Base-by-base conservation (phyloP, 1,284 basidiomycete species). In the Vanrija pseudolonga region DNA sequence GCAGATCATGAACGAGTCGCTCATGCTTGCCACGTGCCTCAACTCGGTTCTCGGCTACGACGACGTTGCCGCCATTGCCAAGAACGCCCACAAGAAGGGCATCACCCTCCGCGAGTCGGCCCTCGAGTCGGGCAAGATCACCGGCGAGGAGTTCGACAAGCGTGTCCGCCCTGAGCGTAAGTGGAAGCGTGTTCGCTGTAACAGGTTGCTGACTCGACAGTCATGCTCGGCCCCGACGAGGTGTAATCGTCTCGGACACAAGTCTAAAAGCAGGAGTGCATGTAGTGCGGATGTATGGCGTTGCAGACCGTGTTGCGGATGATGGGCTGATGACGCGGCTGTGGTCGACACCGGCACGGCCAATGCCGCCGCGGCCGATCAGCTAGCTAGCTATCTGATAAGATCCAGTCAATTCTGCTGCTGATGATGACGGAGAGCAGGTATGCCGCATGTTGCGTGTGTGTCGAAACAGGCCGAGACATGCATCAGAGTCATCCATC, bases 61-160 rank as follows among this genome's bases (percentile, higher is more conserved):
- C 23, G 28, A 28, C 38, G 95, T 98, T 43, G 96, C 96, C 49
- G 94, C 91, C 77, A 93, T 90, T 64, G 96, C 96, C 40, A 99
- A 99, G 84, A 98, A 98, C 78, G 96, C 96, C 15, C 96, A 98
- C 83, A 93, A 89, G 77, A 93, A 98, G 78, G 96, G 94, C 22
- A 90, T 87, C 47, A 98, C 71, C 47, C 76, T 98, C 72, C 96
- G 96, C 81, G 89, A 94, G 78, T 91, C 95, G 41, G 93, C 93
- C 7, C 86, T 98, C 36, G 78, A 85, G 24, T 83, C 97, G 40
- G 90, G 90, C 56, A 85, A 90, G 76, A 77, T 98, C 68, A 88
- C 88, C 1, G 81, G 85, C 3, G 91, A 96, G 74, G 90, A 97
- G 76, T 99, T 98, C 76, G 94, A 98, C 78, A 80, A 85, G 74